phyloP scores from a whole-genome alignment of 441 rosid species.

The Manihot esculenta region DNA sequence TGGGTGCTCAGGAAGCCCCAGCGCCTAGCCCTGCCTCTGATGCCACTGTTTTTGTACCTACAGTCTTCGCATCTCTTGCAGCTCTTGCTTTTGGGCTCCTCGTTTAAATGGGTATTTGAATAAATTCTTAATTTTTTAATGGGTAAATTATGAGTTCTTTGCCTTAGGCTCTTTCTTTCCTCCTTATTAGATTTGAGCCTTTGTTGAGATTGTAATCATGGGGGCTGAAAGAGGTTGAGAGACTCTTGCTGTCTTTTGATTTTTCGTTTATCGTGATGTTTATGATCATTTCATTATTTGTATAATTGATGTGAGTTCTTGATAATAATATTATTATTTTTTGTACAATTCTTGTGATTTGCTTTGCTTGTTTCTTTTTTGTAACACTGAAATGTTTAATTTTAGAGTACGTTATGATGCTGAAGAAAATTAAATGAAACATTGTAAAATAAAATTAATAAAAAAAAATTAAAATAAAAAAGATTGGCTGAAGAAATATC shows the following conservation, averaged over 20 bases:
- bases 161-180: neutral
- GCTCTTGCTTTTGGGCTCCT: conserved; percentile 37
- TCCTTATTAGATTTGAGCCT: neutral
- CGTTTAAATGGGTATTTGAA: conserved; percentile 10
- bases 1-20: conserved; percentile 39
- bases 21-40: conserved; percentile 42
- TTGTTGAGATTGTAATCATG: neutral
- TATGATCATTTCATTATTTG: neutral
- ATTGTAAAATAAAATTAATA: no score
- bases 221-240: neutral
- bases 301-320: conserved; percentile 2
- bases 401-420: neutral
- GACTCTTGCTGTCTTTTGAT: neutral
- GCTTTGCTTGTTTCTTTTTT: neutral
- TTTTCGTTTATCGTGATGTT: neutral
- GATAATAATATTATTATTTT: neutral
- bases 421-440: no score
- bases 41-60: conserved; percentile 30
- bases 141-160: neutral
- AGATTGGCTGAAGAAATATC: no score
- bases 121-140: neutral
- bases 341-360: conserved; percentile 14
- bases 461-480: no score
- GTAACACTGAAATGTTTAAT: neutral
- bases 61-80: conserved; percentile 36